Percentiles rank a stretch among this genome's conserved stretches.
Conservation (phyloP, 1,139 yeast genomes). For the Debaryomyces psychrophilus region DNA sequence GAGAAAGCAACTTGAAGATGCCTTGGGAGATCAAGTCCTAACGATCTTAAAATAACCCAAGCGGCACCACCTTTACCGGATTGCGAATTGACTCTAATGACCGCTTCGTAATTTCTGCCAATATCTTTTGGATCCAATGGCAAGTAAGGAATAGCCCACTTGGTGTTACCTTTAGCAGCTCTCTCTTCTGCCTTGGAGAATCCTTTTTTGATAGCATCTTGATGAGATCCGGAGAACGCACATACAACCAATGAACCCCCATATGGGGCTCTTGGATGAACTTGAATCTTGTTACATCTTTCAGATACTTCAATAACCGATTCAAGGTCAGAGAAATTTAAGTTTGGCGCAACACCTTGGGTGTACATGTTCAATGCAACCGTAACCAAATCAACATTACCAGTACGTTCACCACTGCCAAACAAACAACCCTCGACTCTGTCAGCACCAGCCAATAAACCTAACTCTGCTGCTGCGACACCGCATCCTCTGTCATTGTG, state of each 20-base stretch:
- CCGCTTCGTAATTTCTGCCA: conserved; percentile 55
- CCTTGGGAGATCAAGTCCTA: conserved; percentile 53
- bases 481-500: conserved; percentile 56
- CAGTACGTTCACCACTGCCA: conserved; percentile 55
- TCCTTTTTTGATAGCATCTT: conserved; percentile 55
- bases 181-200: conserved; percentile 35
- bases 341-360: conserved; percentile 47
- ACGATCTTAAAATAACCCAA: conserved; percentile 51
- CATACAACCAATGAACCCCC: conserved; percentile 53
- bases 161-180: conserved; percentile 24
- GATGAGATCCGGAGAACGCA: conserved; percentile 55
- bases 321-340: conserved; percentile 48
- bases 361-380: conserved; percentile 53
- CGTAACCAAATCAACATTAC: conserved; percentile 52
- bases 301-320: conserved; percentile 46
- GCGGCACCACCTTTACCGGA: conserved; percentile 57
- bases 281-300: conserved; percentile 50
- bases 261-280: conserved; percentile 53
- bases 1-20: conserved; percentile 48
- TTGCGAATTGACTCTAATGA: conserved; percentile 53
- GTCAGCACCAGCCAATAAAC: conserved; percentile 53
- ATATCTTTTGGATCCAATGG: conserved; percentile 55
- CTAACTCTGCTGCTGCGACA: conserved; percentile 54
- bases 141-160: conserved; percentile 51
- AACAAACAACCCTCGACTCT: conserved; percentile 55